Evolutionary conservation across 192 early-diverging fungal genomes (phyloP).

Genomic region (Coemansia sp.): DNA sequence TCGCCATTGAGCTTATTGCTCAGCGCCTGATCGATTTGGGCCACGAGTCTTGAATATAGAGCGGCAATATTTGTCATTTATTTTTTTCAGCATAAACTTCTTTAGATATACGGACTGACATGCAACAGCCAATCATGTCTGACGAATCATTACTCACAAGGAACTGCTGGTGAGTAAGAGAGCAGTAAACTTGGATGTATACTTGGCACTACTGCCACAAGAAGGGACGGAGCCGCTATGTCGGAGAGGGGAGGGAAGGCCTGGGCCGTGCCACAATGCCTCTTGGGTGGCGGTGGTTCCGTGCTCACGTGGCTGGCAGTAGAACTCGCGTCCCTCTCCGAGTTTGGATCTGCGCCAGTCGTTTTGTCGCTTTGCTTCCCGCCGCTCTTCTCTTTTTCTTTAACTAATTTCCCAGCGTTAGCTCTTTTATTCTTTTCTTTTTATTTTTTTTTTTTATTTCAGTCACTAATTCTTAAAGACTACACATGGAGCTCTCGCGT

Average conservation of each 20-base stretch:
- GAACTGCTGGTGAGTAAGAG: neutral
- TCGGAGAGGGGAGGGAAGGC: neutral
- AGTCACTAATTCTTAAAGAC: neutral
- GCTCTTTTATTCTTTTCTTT: neutral
- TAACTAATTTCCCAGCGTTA: neutral
- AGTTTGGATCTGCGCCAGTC: constrained; percentile 3
- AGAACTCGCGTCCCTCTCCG: constrained; percentile 6
- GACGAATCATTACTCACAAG: neutral
- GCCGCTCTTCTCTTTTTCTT: neutral
- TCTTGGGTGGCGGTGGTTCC: constrained; percentile 6
- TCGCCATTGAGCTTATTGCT: constrained; percentile 66
- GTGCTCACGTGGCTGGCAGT: constrained; percentile 10
- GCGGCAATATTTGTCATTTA: neutral
- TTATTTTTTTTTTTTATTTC: constrained; percentile 4
- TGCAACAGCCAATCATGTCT: neutral
- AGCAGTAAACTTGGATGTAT: neutral
- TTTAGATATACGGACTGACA: neutral
- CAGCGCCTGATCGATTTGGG: constrained; percentile 58
- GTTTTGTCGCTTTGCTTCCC: neutral
- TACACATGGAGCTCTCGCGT: constrained; percentile 42
- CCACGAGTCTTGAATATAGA: neutral
- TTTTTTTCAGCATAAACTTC: neutral
- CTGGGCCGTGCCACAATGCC: neutral
- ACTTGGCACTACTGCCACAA: neutral
- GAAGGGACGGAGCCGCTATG: neutral